Evolutionary conservation across 495 filamentous ascomycete species (phyloP).

Genomic region (Echria macrotheca): DNA sequence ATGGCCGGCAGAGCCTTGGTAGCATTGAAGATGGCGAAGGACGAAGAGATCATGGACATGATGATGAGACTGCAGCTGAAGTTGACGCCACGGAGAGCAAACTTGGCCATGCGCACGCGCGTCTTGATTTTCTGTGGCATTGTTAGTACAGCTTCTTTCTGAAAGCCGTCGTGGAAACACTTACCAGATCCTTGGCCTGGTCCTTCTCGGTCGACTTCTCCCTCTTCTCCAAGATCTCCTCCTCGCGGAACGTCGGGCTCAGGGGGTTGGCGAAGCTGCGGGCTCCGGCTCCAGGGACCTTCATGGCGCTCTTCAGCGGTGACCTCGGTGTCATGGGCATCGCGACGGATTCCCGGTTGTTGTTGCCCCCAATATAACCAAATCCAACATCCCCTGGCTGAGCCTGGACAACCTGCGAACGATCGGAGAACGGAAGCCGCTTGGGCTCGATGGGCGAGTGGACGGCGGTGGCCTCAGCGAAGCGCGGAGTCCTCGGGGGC

Average conservation of each 20-base stretch:
- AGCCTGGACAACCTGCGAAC: slow-evolving; percentile 52
- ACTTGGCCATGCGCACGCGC: slow-evolving; percentile 88
- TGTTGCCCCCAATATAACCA: slow-evolving; percentile 69
- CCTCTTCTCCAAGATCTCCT: slow-evolving; percentile 72
- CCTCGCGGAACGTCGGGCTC: slow-evolving; percentile 85
- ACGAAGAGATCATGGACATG: slow-evolving; percentile 75
- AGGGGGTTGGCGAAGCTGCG: slow-evolving; percentile 60
- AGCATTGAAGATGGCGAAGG: slow-evolving; percentile 83
- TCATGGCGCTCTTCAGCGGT: slow-evolving; percentile 81
- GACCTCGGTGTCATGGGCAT: slow-evolving; percentile 62
- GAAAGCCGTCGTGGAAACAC: slow-evolving; percentile 21
- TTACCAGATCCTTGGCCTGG: slow-evolving; percentile 80
- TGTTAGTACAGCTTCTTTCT: slow-evolving; percentile 27
- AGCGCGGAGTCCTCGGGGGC: slow-evolving; percentile 74
- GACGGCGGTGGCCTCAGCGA: slow-evolving; percentile 84
- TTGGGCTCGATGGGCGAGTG: slow-evolving; percentile 70
- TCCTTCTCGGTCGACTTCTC: slow-evolving; percentile 74
- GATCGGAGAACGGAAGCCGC: slow-evolving; percentile 62
- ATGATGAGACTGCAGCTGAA: slow-evolving; percentile 96
- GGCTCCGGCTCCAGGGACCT: slow-evolving; percentile 70
- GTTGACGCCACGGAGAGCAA: slow-evolving; percentile 86
- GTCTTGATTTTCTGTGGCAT: slow-evolving; percentile 75
- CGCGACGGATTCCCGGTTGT: slow-evolving; percentile 44
- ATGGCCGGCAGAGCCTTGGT: slow-evolving; percentile 67
- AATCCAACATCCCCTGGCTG: slow-evolving; percentile 84